phyloP scores from a whole-genome alignment of 768 basidiomycete genomes.

The Psilocybe sp. region DNA sequence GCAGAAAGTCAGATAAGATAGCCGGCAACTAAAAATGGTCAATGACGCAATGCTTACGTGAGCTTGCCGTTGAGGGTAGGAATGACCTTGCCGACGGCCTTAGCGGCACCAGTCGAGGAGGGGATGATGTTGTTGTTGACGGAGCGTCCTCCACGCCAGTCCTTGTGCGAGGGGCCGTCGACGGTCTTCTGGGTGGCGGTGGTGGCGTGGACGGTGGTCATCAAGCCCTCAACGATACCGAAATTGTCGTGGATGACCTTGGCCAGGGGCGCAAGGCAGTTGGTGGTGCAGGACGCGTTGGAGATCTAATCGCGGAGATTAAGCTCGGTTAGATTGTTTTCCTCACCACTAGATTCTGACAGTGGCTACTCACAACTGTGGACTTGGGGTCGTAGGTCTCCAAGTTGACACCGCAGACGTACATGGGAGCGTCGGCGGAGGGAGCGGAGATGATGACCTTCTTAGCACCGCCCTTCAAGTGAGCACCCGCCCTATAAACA shows the following conservation, averaged over 20 bases:
- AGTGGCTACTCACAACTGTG: slow-evolving; percentile 62
- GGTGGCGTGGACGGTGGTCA: slow-evolving; percentile 98
- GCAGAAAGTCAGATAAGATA: slow-evolving; percentile 8
- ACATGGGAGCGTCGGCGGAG: slow-evolving; percentile 96
- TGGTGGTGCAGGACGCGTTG: slow-evolving; percentile 99
- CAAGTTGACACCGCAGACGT: slow-evolving; percentile 93
- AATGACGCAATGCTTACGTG: slow-evolving; percentile 54
- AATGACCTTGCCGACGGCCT: slow-evolving; percentile 98
- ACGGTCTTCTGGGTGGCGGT: slow-evolving; percentile 96
- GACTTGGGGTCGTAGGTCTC: slow-evolving; percentile 87
- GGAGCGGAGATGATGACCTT: slow-evolving; percentile 99
- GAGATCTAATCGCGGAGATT: slow-evolving; percentile 60
- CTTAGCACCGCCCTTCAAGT: slow-evolving; percentile 98
- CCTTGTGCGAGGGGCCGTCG: slow-evolving; percentile 92
- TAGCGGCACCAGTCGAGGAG: slow-evolving; percentile 97
- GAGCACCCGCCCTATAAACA: slow-evolving; percentile 68
- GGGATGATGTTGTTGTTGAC: slow-evolving; percentile 99
- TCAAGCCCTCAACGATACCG: slow-evolving; percentile 93
- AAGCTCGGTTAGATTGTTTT: slow-evolving; percentile 1
- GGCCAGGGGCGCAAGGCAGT: slow-evolving; percentile 98
- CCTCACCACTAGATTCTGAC: background rate
- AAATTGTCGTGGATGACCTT: slow-evolving; percentile 98
- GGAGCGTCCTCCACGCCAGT: slow-evolving; percentile 96
- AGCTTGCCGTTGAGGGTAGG: slow-evolving; percentile 96
- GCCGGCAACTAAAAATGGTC: slow-evolving; percentile 1